Conservation (phyloP, 2,329 filamentous ascomycete genomes). For the Pseudogymnoascus sp. region DNA sequence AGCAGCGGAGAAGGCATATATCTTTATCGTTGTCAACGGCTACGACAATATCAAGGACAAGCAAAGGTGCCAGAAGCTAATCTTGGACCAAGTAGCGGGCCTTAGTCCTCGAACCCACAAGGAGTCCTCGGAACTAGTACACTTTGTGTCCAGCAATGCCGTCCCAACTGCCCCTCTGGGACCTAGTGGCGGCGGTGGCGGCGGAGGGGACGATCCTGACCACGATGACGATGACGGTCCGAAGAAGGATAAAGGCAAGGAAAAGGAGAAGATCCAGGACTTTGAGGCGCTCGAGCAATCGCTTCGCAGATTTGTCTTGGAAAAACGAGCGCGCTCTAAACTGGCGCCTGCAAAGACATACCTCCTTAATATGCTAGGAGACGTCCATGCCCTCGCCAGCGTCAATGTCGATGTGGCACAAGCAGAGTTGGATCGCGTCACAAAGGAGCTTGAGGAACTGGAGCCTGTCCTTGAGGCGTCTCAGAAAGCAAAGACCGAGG, state of each 20-base stretch:
- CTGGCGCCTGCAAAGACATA: conserved; percentile 94
- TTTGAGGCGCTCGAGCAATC: conserved; percentile 88
- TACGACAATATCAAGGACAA: conserved; percentile 93
- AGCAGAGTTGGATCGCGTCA: conserved; percentile 76
- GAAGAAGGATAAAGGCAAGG: conserved; percentile 69
- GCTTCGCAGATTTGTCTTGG: conserved; percentile 83
- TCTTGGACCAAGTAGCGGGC: conserved; percentile 77
- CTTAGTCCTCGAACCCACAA: conserved; percentile 93
- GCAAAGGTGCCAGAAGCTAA: conserved; percentile 82
- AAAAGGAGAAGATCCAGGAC: conserved; percentile 78
- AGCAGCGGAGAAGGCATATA: conserved; percentile 93
- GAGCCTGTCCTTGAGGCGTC: conserved; percentile 81
- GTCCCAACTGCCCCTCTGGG: conserved; percentile 65
- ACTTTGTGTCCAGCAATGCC: conserved; percentile 96
- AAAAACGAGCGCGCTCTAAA: conserved; percentile 92
- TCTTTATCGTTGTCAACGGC: conserved; percentile 98
- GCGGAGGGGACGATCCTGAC: conserved; percentile 40
- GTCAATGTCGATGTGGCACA: conserved; percentile 86
- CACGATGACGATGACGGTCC: conserved; percentile 44
- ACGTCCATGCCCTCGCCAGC: conserved; percentile 72
- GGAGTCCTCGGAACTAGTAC: conserved; percentile 84
- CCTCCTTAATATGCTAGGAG: conserved; percentile 83
- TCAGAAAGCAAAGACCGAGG: conserved; percentile 69
- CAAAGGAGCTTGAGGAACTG: conserved; percentile 69
- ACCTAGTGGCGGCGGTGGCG: conserved; percentile 48